These are phyloP conservation scores for Rhodotorula sp. DNA, from an alignment of 1,284 basidiomycete species.

Conservation along the genomic window DNA sequence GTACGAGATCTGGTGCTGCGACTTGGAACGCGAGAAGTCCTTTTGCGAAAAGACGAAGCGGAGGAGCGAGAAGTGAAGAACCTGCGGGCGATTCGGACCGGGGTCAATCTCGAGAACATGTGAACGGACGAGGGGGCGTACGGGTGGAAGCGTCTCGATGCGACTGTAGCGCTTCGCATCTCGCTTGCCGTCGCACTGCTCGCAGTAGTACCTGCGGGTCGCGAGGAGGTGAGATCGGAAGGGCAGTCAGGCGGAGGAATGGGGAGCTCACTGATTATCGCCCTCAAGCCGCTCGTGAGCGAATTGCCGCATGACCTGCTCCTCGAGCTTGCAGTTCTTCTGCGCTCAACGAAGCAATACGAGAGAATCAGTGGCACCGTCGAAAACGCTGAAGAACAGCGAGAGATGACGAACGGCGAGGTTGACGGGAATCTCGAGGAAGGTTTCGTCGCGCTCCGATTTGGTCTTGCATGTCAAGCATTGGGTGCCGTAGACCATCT, in stretches of 20 bases:
- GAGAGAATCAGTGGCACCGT: too few species aligned
- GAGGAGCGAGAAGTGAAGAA: conserved; percentile 79
- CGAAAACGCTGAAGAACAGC: too few species aligned
- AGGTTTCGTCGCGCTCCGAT: conserved; percentile 66
- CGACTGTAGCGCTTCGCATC: conserved; percentile 74
- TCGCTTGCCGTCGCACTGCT: conserved; percentile 66
- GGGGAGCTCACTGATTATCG: conserved; percentile 67
- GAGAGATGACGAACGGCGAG: conserved; percentile 60
- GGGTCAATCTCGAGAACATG: background rate
- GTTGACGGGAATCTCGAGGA: conserved; percentile 81
- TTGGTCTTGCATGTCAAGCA: conserved; percentile 68
- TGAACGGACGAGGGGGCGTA: conserved; percentile 47
- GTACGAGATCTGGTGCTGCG: conserved; percentile 72
- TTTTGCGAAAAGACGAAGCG: conserved; percentile 69
- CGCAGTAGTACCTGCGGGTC: conserved; percentile 69
- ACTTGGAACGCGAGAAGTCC: conserved; percentile 70
- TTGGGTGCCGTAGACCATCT: conserved; percentile 71
- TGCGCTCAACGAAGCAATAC: background rate
- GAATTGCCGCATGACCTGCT: conserved; percentile 64
- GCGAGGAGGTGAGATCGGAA: conserved; percentile 8
- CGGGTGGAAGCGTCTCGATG: conserved; percentile 70
- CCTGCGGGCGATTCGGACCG: conserved; percentile 28
- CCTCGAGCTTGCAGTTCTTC: conserved; percentile 58
- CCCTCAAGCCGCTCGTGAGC: conserved; percentile 70
- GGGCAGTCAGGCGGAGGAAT: background rate